phyloP scores from a whole-genome alignment of 1,284 basidiomycete genomes.

The Cutaneotrichosporon sp. region DNA sequence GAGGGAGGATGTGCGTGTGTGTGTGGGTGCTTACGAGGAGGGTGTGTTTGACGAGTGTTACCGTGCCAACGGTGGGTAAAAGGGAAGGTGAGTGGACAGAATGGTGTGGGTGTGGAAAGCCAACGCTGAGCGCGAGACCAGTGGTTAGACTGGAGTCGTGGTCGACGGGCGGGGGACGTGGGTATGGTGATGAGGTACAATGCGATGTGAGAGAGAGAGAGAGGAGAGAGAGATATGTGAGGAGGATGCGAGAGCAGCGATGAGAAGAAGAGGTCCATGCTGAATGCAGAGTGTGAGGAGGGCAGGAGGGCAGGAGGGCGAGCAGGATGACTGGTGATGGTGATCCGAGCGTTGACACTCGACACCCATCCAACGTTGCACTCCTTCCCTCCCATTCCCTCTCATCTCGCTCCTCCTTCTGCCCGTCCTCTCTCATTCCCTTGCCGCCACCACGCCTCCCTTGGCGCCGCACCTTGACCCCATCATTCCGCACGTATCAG shows the following conservation, averaged over 20 bases:
- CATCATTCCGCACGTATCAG: neutral
- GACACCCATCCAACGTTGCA: too few species aligned
- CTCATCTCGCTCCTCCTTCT: too few species aligned
- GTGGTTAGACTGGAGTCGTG: neutral
- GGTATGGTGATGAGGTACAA: too few species aligned
- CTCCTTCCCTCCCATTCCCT: too few species aligned
- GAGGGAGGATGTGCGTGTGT: neutral
- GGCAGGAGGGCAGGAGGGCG: neutral
- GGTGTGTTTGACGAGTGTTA: neutral
- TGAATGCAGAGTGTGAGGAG: neutral
- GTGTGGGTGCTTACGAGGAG: neutral
- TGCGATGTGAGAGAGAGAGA: too few species aligned
- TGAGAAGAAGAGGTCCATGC: neutral
- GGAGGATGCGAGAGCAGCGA: neutral
- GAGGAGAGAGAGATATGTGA: neutral
- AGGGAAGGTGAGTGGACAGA: constrained; percentile 2
- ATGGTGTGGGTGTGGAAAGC: neutral
- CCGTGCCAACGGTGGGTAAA: neutral
- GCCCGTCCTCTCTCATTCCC: too few species aligned
- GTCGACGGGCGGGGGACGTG: neutral
- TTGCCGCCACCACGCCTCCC: too few species aligned
- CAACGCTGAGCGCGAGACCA: constrained; percentile 8
- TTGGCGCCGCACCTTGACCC: neutral
- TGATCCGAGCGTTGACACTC: neutral
- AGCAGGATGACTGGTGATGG: neutral